phyloP scores from a whole-genome alignment of 2,329 filamentous ascomycete species.

The Fusarium domesticum region DNA sequence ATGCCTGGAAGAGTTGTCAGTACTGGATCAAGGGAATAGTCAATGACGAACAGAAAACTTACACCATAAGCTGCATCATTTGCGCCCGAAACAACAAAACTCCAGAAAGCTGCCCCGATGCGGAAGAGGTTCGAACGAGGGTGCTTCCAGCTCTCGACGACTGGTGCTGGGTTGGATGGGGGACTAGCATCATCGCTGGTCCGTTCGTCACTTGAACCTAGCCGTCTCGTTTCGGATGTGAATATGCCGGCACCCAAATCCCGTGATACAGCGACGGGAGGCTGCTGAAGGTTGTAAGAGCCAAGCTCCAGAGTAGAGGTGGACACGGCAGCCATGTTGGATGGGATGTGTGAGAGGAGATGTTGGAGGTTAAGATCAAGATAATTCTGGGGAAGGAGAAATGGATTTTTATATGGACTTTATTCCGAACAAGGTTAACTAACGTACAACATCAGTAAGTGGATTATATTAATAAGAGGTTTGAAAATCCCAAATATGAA shows the following conservation, averaged over 20 bases:
- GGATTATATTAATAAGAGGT: too few relatives aligned
- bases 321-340: background rate
- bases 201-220: background rate
- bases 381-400: too few relatives aligned
- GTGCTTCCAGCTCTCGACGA: constrained; percentile 20
- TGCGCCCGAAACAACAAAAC: constrained; percentile 55
- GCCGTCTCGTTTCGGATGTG: background rate
- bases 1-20: constrained; percentile 34
- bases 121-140: constrained; percentile 42
- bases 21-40: too few relatives aligned
- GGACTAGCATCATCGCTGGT: constrained; percentile 1
- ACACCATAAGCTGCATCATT: constrained; percentile 59
- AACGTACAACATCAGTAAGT: too few relatives aligned
- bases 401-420: too few relatives aligned
- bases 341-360: background rate
- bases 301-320: constrained; percentile 8
- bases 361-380: too few relatives aligned
- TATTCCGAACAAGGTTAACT: too few relatives aligned
- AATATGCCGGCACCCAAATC: constrained; percentile 1
- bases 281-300: constrained; percentile 7
- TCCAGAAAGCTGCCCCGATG: constrained; percentile 54
- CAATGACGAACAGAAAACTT: too few relatives aligned
- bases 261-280: constrained; percentile 1
- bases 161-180: background rate
- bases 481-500: too few relatives aligned